These are phyloP conservation scores for Digitaria exilis DNA, from an alignment of 202 grass and related monocot species.

Conservation along the genomic window DNA sequence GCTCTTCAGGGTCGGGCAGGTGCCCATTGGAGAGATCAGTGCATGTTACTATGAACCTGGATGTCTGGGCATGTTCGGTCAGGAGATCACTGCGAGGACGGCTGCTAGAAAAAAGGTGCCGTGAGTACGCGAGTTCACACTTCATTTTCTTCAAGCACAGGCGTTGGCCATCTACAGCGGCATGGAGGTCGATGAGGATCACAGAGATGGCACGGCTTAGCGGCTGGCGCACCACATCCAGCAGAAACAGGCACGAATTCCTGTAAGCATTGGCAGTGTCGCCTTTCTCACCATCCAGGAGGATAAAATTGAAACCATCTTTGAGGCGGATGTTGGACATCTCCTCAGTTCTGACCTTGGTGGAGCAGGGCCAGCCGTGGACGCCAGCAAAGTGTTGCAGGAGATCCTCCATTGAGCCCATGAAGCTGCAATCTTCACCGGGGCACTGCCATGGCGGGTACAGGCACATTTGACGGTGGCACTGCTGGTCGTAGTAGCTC, in stretches of 20 bases:
- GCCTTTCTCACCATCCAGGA: background rate
- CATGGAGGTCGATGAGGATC: background rate
- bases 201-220: background rate
- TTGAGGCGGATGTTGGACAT: background rate
- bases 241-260: background rate
- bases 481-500: background rate
- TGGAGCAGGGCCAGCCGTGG: constrained; percentile 10
- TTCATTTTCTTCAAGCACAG: background rate
- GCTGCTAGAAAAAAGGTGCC: background rate
- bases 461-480: background rate
- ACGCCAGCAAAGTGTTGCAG: background rate
- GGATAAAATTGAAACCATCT: background rate
- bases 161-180: background rate
- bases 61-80: background rate
- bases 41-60: background rate
- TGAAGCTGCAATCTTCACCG: background rate
- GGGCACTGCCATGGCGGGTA: constrained; percentile 5
- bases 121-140: background rate
- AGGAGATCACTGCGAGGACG: background rate
- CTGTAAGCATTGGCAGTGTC: background rate
- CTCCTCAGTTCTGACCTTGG: background rate
- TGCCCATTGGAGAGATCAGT: background rate
- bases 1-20: background rate
- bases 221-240: background rate
- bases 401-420: background rate